phyloP scores from a whole-genome alignment of 108 stramenopile species.

The Pinguiococcus pyrenoidosus region DNA sequence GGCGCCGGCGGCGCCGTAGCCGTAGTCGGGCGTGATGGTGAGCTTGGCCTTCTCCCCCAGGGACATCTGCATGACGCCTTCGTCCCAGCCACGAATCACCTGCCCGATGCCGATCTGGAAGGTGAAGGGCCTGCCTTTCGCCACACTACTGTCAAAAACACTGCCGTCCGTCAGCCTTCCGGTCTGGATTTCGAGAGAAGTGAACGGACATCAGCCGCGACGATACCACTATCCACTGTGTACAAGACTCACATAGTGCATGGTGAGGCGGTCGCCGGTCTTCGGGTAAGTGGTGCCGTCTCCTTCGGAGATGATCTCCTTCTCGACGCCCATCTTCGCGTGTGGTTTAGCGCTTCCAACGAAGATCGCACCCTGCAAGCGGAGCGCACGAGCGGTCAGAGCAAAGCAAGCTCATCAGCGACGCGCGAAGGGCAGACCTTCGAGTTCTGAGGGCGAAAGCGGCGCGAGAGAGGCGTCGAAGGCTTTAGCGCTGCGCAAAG shows the following conservation, averaged over 20 bases:
- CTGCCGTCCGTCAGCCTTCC: background rate
- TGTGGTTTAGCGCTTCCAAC: no score
- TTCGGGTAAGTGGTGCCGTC: conserved; percentile 15
- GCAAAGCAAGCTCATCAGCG: no score
- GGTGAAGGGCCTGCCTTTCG: conserved; percentile 52
- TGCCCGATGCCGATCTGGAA: conserved; percentile 20
- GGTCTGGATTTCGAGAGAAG: background rate
- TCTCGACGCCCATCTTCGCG: conserved; percentile 14
- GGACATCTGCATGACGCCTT: conserved; percentile 59
- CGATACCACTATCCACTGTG: background rate
- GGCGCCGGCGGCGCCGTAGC: conserved; percentile 64
- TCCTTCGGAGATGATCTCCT: conserved; percentile 1
- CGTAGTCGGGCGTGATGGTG: conserved; percentile 79
- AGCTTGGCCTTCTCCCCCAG: conserved; percentile 68
- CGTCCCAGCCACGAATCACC: conserved; percentile 77
- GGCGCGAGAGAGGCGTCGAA: no score
- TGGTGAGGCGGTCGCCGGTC: conserved; percentile 13
- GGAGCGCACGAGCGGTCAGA: no score
- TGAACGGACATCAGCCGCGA: background rate
- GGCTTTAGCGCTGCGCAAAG: no score
- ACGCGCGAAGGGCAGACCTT: no score
- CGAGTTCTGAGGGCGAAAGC: no score
- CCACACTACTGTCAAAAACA: conserved; percentile 16
- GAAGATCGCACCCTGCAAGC: no score
- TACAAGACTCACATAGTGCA: background rate